Evolutionary conservation across 139 green algal genomes (phyloP), one percentile per base, ranked within the genome.

Genomic region (Zygnema cylindricum): DNA sequence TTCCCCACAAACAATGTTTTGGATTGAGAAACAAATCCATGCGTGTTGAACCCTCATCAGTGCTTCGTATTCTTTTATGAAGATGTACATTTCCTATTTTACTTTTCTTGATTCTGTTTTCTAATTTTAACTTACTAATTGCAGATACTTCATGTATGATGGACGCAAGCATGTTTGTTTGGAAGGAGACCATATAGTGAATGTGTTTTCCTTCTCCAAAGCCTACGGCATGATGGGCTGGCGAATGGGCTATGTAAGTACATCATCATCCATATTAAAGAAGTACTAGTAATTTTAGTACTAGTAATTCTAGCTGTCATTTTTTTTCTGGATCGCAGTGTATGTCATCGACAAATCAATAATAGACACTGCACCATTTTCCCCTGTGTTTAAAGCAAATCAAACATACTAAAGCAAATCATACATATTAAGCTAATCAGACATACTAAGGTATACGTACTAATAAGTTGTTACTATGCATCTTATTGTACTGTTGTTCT

Each of bases 171-270:
- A 98, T 86, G 54, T 89, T 69, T 95, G 91, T 25, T 43, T 96
- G 7, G 81, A 91, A 2, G 95, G 81, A 1, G 88, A 90, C 0
- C 92, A 98, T 87, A 89, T 98, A 35, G 85, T 98, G 77, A 93
- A 97, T 91, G 84, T 98, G 54, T 98, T 97, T 89, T 96, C 92
- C 38, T 96, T 98, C 89, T 95, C 90, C 77, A 98, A 98, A 90
- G 95, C 93, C 49, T 91, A 90, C 39, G 90, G 90, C 49, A 93
- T 94, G 92, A 94, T 94, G 92, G 92, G 92, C 23, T 94, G 92
- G 91, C 86, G 95, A 21, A 88, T 97, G 55, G 96, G 96, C n/a
- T 98, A 98, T 93, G 91, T 84, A 84, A 39, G 77, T 11, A 21
- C 33, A 49, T 16, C 57, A 35, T 73, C 30, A 25, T 30, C 57